Evolutionary conservation across 1,139 yeast species (phyloP), one percentile per base, ranked within the genome.

Genomic region (Protomyces gravidus): DNA sequence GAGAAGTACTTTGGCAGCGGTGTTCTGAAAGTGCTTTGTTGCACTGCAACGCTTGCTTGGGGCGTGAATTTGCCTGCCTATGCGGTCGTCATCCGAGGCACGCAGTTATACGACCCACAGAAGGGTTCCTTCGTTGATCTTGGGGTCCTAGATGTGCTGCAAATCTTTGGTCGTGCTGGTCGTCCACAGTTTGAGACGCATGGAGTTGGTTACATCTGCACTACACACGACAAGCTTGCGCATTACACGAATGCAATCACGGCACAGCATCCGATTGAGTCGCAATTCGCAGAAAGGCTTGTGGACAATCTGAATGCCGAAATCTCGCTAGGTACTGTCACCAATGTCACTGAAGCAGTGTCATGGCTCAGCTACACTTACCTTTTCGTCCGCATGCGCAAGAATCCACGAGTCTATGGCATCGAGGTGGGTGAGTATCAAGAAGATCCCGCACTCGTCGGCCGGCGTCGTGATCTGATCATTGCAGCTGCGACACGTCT

Each of bases 31-130:
- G 97, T 94, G 0, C 76, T 94, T 17, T 87, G 96, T 67, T 89
- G 97, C 78, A 94, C 99, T 1, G 96, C 98, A 0, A 94, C 99
- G 0, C 80, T 94, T 62, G 99, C 99, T 0, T 94, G 99, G 99
- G 99, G 99, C 80, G 97, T 94, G 15, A 94, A 94, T 69, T 76
- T 94, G 63, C 98, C 99, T 1, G 98, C 98, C 5, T 97, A 97
- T 2, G 96, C 90, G 47, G 99, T 94, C 26, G 88, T 94, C 65
- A 84, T 94, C 57, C 90, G 92, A 69, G 98, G 99, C 1, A 94
- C 99, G 0, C 96, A 89, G 69, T 89, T 94, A 0, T 94, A 94
- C 70, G 95, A 94, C 71, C 81, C 98, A 0, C 89, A 90, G 69
- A 87, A 86, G 61, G 98, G 98, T 77, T 97, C 97, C 0, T 89